Base-by-base conservation (phyloP, 1,284 basidiomycete species). In the Paramarasmius palmivorus region DNA sequence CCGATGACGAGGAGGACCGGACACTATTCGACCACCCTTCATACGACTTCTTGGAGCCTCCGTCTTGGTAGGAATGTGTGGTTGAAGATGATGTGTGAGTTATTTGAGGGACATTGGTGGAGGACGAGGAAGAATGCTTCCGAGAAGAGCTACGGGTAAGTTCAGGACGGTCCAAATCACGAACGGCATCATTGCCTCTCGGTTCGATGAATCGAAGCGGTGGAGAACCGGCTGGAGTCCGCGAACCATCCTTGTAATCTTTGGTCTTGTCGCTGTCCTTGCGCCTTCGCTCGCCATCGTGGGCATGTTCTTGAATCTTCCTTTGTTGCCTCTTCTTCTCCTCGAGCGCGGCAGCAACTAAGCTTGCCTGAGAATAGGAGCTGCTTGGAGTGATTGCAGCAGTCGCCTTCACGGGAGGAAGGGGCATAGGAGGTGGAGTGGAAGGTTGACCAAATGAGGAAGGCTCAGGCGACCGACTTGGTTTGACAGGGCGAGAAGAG, bases 371-470 rank as follows among this genome's bases (percentile, higher is more conserved):
- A 34, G 49, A 45, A 39, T 50, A 48, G 41, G 55, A 49, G 26
- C 36, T 54, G 26, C 50, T 56, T 20, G 54, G 47, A 9, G 57
- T 55, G 15, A 55, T 35, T 14, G 44, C 42, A 26, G 51, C 44
- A 14, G 47, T 47, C 8, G 57, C 53, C 26, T 51, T 54, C 9
- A 54, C 56, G n/a, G 53, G 50, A 10, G 57, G 52, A 25, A 57
- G 38, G 1, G 55, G 29, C 8, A 57, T 50, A 26, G 52, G 55
- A 7, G 42, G 35, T 12, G 51, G 47, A 8, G 52, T 32, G 25
- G 50, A 34, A 12, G 55, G 53, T 20, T 42, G 37, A 15, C 37
- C 41, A n/a, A 34, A 34, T 22, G 32, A 23, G 26, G 55, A 51
- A 9, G 10, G 29, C 19, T 50, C 49, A 20, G 40, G 40, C 15